Conservation (phyloP, 768 basidiomycete genomes). For the Suillus sp. region DNA sequence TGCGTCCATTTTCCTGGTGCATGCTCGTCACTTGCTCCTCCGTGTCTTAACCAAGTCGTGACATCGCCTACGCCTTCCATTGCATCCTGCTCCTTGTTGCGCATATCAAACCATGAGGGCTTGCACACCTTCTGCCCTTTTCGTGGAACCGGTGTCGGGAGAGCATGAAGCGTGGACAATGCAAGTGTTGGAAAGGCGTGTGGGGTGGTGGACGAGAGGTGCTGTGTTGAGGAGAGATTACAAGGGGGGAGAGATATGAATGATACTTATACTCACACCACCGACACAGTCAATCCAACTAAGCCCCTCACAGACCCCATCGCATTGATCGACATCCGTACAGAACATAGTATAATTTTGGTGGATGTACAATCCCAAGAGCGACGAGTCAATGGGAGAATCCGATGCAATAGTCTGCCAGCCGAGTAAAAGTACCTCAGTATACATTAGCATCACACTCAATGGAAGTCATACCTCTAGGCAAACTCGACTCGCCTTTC, state of each 20-base stretch:
- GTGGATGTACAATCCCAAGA: slow-evolving; percentile 89
- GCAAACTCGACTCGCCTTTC: slow-evolving; percentile 73
- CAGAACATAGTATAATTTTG: slow-evolving; percentile 93
- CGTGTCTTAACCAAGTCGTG: slow-evolving; percentile 53
- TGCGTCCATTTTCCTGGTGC: slow-evolving; percentile 51
- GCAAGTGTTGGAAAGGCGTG: slow-evolving; percentile 86
- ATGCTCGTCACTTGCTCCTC: slow-evolving; percentile 14
- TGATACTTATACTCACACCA: slow-evolving; percentile 42
- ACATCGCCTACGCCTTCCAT: slow-evolving; percentile 60
- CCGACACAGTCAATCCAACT: slow-evolving; percentile 76
- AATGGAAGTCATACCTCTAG: slow-evolving; percentile 56
- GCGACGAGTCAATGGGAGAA: slow-evolving; percentile 87
- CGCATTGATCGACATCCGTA: slow-evolving; percentile 71
- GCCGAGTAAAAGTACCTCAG: neutral
- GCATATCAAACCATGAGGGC: slow-evolving; percentile 77
- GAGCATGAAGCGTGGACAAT: slow-evolving; percentile 80
- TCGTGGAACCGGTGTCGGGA: slow-evolving; percentile 84
- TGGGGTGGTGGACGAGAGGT: slow-evolving; percentile 64
- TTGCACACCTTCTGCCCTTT: slow-evolving; percentile 84
- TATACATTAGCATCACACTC: neutral
- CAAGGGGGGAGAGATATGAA: neutral
- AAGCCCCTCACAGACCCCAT: slow-evolving; percentile 68
- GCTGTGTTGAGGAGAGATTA: slow-evolving; percentile 39
- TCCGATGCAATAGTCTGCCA: slow-evolving; percentile 72
- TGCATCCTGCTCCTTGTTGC: slow-evolving; percentile 58